phyloP scores from a whole-genome alignment of 164 flowering plant species.

The Macadamia tetraphylla region DNA sequence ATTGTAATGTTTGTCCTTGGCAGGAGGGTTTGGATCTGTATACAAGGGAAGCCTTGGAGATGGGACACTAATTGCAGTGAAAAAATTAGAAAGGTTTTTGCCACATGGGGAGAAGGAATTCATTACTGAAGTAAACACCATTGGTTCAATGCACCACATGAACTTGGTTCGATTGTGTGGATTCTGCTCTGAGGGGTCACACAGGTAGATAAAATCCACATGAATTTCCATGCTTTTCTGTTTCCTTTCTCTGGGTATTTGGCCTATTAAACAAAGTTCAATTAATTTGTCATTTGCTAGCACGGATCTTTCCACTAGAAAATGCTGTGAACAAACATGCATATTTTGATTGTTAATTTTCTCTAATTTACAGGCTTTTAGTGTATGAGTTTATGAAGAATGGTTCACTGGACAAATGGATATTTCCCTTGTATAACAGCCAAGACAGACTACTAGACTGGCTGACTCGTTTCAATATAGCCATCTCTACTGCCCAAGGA shows the following conservation, averaged over 20 bases:
- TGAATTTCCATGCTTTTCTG: neutral
- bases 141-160: slow-evolving; percentile 96
- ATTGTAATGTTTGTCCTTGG: neutral
- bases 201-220: slow-evolving; percentile 37
- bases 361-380: slow-evolving; percentile 50
- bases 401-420: slow-evolving; percentile 93
- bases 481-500: slow-evolving; percentile 81
- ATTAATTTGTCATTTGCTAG: neutral
- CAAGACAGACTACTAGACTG: slow-evolving; percentile 57
- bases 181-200: slow-evolving; percentile 81
- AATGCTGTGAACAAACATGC: neutral
- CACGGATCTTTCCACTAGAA: too few relatives aligned
- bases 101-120: slow-evolving; percentile 95
- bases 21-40: slow-evolving; percentile 76
- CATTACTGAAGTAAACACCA: slow-evolving; percentile 82
- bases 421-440: slow-evolving; percentile 48
- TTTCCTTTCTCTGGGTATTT: neutral
- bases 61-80: slow-evolving; percentile 80
- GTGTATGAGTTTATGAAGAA: slow-evolving; percentile 92
- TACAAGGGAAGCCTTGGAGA: slow-evolving; percentile 37
- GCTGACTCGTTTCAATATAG: slow-evolving; percentile 72
- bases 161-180: slow-evolving; percentile 91
- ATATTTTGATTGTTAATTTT: neutral
- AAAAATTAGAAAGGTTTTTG: slow-evolving; percentile 70
- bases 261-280: neutral